Evolutionary conservation across 805 yeast genomes (phyloP).

Genomic region (Metschnikowia aberdeeniae): DNA sequence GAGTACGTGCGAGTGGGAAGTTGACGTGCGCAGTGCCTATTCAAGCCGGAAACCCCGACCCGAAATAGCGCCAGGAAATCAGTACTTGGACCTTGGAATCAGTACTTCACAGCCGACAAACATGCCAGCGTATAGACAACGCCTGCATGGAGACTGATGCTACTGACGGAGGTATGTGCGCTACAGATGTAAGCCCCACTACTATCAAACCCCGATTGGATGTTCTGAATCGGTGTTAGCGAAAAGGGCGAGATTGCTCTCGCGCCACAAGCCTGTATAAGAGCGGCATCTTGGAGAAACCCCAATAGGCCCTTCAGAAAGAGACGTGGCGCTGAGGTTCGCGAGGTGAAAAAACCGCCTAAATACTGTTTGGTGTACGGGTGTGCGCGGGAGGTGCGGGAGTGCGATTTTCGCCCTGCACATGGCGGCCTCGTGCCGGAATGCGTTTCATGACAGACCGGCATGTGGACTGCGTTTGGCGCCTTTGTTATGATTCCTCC

Average conservation of each 20-base stretch:
- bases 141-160: no score
- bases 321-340: conserved; percentile 13
- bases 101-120: no score
- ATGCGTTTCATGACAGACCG: conserved; percentile 5
- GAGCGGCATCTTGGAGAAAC: conserved; percentile 17
- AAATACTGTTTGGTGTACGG: conserved; percentile 12
- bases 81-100: no score
- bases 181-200: conserved; percentile 19
- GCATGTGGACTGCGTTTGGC: conserved; percentile 2
- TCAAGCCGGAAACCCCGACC: no score
- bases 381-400: conserved; percentile 2
- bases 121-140: no score
- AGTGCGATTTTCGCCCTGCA: not conserved
- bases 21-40: no score
- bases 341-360: not conserved
- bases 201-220: conserved; percentile 22
- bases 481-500: conserved; percentile 5
- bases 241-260: conserved; percentile 19
- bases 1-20: not conserved
- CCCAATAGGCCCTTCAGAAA: conserved; percentile 15
- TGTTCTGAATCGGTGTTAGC: conserved; percentile 20
- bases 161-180: no score
- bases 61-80: no score
- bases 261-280: conserved; percentile 13
- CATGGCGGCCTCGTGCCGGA: not conserved